Percentiles rank a stretch among this genome's conserved stretches.
Evolutionary conservation across 1,139 yeast genomes (phyloP).

Genomic region (Yamadazyma atmosphaerica): DNA sequence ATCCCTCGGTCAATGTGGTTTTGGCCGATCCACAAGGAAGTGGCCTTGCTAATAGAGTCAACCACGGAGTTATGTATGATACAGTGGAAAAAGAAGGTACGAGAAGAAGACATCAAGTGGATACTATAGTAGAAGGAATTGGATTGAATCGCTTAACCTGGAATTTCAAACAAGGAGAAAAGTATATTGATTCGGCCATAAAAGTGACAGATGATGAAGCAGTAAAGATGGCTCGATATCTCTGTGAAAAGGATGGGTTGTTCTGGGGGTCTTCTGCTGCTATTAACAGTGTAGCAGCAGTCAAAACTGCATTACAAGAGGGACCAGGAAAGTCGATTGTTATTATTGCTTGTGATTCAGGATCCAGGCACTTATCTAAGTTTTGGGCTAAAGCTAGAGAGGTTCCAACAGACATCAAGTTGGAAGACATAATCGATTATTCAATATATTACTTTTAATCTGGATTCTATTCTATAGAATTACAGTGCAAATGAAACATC

Average conservation of each 20-base stretch:
- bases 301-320: constrained; percentile 55
- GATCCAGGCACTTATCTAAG: constrained; percentile 83
- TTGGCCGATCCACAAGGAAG: constrained; percentile 97
- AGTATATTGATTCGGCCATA: constrained; percentile 71
- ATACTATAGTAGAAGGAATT: constrained; percentile 90
- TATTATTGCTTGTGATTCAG: constrained; percentile 92
- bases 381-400: constrained; percentile 77
- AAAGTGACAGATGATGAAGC: constrained; percentile 82
- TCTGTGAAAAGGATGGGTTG: constrained; percentile 81
- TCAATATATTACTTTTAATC: too few species aligned
- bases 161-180: constrained; percentile 74
- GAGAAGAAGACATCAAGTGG: constrained; percentile 93
- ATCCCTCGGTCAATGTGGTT: constrained; percentile 43
- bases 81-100: constrained; percentile 88
- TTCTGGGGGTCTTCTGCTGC: constrained; percentile 93
- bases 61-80: constrained; percentile 93
- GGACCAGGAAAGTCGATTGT: constrained; percentile 74
- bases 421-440: constrained; percentile 28
- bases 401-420: constrained; percentile 25
- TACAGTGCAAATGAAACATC: background rate
- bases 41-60: constrained; percentile 82
- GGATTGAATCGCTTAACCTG: constrained; percentile 85
- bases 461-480: constrained; percentile 5
- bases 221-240: constrained; percentile 78
- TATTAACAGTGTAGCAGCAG: constrained; percentile 89